Evolutionary conservation across 2,329 filamentous ascomycete species (phyloP).

Genomic region (Botrytis squamosa): DNA sequence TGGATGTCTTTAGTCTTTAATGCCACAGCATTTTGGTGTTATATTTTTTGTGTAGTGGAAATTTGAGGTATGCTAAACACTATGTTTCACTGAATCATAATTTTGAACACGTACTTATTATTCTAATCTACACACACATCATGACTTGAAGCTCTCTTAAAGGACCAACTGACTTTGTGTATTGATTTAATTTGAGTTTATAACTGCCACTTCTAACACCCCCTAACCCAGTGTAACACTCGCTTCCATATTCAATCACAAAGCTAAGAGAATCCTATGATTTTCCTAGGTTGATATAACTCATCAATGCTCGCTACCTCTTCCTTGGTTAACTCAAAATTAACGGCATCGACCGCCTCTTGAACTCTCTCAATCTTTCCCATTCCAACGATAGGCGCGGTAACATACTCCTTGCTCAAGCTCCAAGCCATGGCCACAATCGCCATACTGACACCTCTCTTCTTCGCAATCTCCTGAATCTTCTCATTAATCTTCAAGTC

Average conservation of each 20-base stretch:
- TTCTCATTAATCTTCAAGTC: slow-evolving; percentile 33
- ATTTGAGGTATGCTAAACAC: not conserved
- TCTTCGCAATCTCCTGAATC: slow-evolving; percentile 47
- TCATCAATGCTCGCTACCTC: slow-evolving; percentile 55
- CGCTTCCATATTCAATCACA: not conserved
- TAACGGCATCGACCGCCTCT: slow-evolving; percentile 48
- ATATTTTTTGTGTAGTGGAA: not conserved
- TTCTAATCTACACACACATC: too few relatives aligned
- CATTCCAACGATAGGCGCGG: slow-evolving; percentile 53
- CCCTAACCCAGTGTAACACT: not conserved
- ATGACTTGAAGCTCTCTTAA: not conserved
- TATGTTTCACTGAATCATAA: too few relatives aligned
- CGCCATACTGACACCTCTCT: slow-evolving; percentile 57
- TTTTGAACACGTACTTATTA: not conserved
- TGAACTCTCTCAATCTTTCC: slow-evolving; percentile 51
- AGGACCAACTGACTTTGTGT: not conserved
- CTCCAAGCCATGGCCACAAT: slow-evolving; percentile 59
- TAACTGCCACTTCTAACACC: not conserved
- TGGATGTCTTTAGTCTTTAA: not conserved
- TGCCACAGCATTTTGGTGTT: slow-evolving; percentile 20
- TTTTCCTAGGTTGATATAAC: slow-evolving; percentile 42
- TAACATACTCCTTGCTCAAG: slow-evolving; percentile 39
- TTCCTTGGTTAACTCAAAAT: slow-evolving; percentile 49
- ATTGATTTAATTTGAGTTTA: too few relatives aligned
- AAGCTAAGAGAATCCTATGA: not conserved